Evolutionary conservation across 305 asterid species (phyloP).

Genomic region (Fraxinus floribunda): DNA sequence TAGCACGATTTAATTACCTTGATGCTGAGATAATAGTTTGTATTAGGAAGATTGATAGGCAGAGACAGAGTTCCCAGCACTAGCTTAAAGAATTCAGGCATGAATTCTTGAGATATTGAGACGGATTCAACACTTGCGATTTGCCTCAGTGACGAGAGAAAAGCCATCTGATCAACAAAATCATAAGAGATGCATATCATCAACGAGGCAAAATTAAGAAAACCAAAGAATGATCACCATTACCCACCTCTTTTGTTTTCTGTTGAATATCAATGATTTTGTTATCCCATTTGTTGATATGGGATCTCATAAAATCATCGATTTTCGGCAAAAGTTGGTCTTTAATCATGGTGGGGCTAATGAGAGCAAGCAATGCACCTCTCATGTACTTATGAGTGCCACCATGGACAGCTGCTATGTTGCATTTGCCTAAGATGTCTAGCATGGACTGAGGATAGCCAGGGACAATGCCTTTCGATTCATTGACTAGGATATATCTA

Average conservation of each 20-base stretch:
- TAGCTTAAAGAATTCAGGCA: conserved; percentile 91
- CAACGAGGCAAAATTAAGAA: conserved; percentile 32
- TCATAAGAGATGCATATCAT: conserved; percentile 1
- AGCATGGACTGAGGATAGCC: conserved; percentile 97
- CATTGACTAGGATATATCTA: conserved; percentile 72
- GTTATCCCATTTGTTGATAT: conserved; percentile 64
- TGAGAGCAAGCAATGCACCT: conserved; percentile 86
- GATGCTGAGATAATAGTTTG: conserved; percentile 73
- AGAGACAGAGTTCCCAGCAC: conserved; percentile 72
- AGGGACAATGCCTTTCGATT: conserved; percentile 87
- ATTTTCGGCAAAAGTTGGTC: conserved; percentile 75
- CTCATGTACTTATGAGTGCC: conserved; percentile 90
- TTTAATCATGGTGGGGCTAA: conserved; percentile 79
- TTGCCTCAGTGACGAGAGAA: conserved; percentile 74
- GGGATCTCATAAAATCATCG: conserved; percentile 87
- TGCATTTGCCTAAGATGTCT: conserved; percentile 86
- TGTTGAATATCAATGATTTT: conserved; percentile 78
- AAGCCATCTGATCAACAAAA: conserved; percentile 71
- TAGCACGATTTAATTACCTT: conserved; percentile 47
- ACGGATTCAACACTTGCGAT: conserved; percentile 77
- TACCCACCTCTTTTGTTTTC: conserved; percentile 83
- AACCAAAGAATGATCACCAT: neutral
- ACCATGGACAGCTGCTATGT: conserved; percentile 93
- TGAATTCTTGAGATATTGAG: conserved; percentile 60
- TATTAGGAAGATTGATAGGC: conserved; percentile 83